Evolutionary conservation across 139 green algal species (phyloP), one percentile per base, ranked within the genome.

Genomic region (Axilococcus clingmanii): DNA sequence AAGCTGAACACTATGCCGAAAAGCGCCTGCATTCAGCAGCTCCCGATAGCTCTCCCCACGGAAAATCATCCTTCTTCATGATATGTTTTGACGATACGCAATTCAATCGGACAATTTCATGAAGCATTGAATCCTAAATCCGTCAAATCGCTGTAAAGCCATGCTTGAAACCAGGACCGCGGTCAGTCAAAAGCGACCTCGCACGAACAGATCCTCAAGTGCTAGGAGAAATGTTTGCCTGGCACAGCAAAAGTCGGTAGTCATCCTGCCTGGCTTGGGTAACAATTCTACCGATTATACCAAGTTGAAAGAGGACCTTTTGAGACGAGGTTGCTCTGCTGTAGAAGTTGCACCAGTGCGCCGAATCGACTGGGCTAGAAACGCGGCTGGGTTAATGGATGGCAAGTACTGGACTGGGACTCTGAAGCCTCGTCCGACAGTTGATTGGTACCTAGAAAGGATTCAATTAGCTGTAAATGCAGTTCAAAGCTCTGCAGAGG

Each of bases 361-460:
- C 15, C 67, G 85, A 2, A 28, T 77, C 17, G 85, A 95, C 65
- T 95, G 88, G 88, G 49, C 49, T 24, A 33, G 28, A 20, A 57
- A 57, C 29, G 49, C 27, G 19, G 14, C 12, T 17, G 49, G 49
- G 14, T 23, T 57, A 9, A 20, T 57, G 16, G 49, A 57, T 42
- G 17, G 15, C 31, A 42, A 41, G 16, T 57, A 57, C 28, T 98
- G 91, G 91, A 60, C 51, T 23, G 89, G 89, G 5, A 91, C 76
- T 1, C 71, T 97, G 3, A 75, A 81, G 48, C 90, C 90, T 5
- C 59, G 90, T 9, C 89, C 89, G 17, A 85, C 85, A 5, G 86
- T 97, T 3, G 77, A 96, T 71, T 97, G 90, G 81, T 94, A 93
- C 52, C 59, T 96, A 51, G 33, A 79, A 1, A 57, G 71, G 0